These are phyloP conservation scores for Sporothrix dimorphospora DNA, from an alignment of 2,329 filamentous ascomycete genomes.

Conservation along the genomic window DNA sequence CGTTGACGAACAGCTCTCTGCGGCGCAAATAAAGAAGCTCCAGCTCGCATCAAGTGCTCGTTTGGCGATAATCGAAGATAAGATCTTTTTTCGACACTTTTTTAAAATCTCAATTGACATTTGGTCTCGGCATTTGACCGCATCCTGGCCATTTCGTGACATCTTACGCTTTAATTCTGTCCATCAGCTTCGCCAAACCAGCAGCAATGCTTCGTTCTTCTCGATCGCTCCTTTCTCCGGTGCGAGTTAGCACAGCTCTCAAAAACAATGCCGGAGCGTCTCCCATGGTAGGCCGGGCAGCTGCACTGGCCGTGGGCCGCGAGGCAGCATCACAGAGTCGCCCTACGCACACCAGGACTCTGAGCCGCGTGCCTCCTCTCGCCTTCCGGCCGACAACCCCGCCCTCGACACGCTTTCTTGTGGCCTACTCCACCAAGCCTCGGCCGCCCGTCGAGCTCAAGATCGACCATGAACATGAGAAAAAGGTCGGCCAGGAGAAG, in stretches of 20 bases:
- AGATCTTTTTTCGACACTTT: background rate
- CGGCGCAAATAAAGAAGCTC: conserved; percentile 17
- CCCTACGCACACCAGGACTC: background rate
- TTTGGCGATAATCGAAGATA: background rate
- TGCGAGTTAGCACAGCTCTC: background rate
- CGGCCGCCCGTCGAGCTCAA: conserved; percentile 28
- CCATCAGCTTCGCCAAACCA: background rate
- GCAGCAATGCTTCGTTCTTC: conserved; percentile 26
- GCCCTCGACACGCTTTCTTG: background rate
- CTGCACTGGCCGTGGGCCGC: background rate
- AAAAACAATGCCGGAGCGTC: background rate
- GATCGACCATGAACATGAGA: conserved; percentile 61
- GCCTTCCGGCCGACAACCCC: background rate
- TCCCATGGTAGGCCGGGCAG: background rate
- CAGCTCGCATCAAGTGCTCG: conserved; percentile 1
- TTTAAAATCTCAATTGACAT: background rate
- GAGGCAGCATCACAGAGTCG: background rate
- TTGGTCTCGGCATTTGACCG: background rate
- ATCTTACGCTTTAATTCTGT: background rate
- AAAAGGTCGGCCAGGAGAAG: conserved; percentile 55
- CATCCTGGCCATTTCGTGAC: background rate
- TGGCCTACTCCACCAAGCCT: conserved; percentile 32
- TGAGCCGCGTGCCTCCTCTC: background rate
- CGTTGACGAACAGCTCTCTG: conserved; percentile 6
- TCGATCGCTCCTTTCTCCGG: background rate